phyloP scores from a whole-genome alignment of 768 basidiomycete species.

The Mrakia blollopis region DNA sequence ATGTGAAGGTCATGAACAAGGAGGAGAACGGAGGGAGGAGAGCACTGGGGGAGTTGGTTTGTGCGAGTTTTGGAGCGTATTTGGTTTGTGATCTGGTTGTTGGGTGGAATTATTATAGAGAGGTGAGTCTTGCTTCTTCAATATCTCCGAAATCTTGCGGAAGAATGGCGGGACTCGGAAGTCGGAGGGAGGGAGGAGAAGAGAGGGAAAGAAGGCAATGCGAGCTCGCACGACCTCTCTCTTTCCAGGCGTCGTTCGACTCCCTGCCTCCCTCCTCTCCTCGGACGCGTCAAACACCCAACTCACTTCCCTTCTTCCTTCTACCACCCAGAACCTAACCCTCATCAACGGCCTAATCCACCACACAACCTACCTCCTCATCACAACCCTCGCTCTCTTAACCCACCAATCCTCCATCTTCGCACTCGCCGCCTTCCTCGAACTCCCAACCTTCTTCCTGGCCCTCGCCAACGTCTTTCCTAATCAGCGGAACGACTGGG shows the following conservation, averaged over 20 bases:
- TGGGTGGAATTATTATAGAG: background rate
- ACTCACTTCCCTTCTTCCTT: background rate
- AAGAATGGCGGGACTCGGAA: too few relatives aligned
- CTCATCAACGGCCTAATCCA: conserved; percentile 17
- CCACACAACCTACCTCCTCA: conserved; percentile 13
- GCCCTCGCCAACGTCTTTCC: conserved; percentile 12
- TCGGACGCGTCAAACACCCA: background rate
- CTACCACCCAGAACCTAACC: background rate
- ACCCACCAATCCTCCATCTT: conserved; percentile 8
- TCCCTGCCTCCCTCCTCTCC: background rate
- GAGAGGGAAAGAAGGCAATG: background rate
- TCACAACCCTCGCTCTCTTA: background rate
- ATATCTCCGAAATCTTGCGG: too few relatives aligned
- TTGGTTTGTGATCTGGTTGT: background rate
- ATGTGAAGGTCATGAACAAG: background rate
- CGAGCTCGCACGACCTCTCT: too few relatives aligned
- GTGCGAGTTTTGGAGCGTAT: conserved; percentile 7
- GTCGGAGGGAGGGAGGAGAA: background rate
- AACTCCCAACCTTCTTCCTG: conserved; percentile 26
- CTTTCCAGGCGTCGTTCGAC: background rate
- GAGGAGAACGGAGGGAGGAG: too few relatives aligned
- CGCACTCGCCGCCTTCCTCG: conserved; percentile 17
- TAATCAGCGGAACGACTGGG: background rate
- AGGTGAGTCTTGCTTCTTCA: background rate
- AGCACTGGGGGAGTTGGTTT: conserved; percentile 2